A percentile compares a stretch with the other conserved stretches of the same genome.
Evolutionary conservation across 139 green algal genomes (phyloP).

Genomic region (Spirogloea muscicola): DNA sequence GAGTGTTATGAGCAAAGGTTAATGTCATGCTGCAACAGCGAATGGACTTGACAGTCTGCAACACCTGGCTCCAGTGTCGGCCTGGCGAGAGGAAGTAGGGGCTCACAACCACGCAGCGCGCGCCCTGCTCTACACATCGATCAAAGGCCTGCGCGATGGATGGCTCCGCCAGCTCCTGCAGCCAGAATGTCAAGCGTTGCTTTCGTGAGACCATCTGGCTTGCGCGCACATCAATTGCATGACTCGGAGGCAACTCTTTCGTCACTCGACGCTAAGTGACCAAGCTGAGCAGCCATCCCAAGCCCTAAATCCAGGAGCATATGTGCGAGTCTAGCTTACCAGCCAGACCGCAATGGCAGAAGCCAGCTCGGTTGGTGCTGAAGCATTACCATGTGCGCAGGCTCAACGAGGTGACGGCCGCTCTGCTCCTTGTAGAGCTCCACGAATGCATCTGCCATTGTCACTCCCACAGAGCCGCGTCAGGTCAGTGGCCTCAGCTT

Average conservation of each 20-base stretch:
- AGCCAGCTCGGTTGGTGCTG: neutral
- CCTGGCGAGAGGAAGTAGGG: constrained; percentile 58
- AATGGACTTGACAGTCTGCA: neutral
- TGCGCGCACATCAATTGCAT: neutral
- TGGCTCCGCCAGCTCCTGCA: constrained; percentile 46
- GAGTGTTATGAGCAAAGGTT: neutral
- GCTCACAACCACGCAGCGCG: constrained; percentile 47
- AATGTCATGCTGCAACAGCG: neutral
- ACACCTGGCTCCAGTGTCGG: constrained; percentile 47
- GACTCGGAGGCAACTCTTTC: too few relatives aligned
- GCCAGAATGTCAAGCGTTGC: neutral
- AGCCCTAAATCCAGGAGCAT: neutral
- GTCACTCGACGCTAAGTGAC: neutral
- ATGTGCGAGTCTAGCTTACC: neutral
- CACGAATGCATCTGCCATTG: constrained; percentile 26
- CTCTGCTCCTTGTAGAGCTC: constrained; percentile 36
- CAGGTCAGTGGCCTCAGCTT: too few relatives aligned
- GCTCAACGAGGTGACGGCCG: constrained; percentile 48
- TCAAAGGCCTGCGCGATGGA: constrained; percentile 50
- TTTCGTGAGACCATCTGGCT: neutral
- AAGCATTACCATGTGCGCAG: constrained; percentile 53
- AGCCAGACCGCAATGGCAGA: neutral
- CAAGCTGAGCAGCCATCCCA: neutral
- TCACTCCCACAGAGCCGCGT: too few relatives aligned
- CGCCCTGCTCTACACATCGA: constrained; percentile 42